These are phyloP conservation scores for Candida sanyaensis DNA, from an alignment of 1,139 yeast genomes.

Conservation along the genomic window DNA sequence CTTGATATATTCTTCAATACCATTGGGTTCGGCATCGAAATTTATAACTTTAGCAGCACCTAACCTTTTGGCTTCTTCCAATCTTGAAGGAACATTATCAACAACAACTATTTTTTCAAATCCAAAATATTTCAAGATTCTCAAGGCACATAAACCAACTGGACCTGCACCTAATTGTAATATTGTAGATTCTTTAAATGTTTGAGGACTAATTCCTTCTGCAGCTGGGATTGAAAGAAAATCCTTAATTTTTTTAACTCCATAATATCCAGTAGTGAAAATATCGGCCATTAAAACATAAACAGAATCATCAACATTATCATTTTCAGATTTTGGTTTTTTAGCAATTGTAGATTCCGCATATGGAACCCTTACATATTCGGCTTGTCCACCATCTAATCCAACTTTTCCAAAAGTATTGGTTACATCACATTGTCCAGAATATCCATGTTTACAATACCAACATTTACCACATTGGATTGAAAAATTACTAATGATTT, in stretches of 20 bases:
- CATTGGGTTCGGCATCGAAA: slow-evolving; percentile 35
- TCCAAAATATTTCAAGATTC: slow-evolving; percentile 48
- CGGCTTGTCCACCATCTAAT: slow-evolving; percentile 63
- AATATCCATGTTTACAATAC: slow-evolving; percentile 53
- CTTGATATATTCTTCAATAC: slow-evolving; percentile 23
- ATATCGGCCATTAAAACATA: slow-evolving; percentile 67
- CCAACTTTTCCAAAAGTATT: slow-evolving; percentile 57
- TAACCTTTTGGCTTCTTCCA: slow-evolving; percentile 43
- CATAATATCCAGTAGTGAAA: slow-evolving; percentile 66
- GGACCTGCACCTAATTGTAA: slow-evolving; percentile 68
- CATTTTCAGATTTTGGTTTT: slow-evolving; percentile 30
- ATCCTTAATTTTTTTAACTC: slow-evolving; percentile 51
- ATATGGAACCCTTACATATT: slow-evolving; percentile 57
- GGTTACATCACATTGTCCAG: slow-evolving; percentile 53
- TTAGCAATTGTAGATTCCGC: slow-evolving; percentile 54
- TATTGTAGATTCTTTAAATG: slow-evolving; percentile 36
- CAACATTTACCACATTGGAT: slow-evolving; percentile 59
- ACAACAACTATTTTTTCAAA: slow-evolving; percentile 49
- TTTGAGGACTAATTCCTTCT: slow-evolving; percentile 14
- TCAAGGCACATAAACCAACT: slow-evolving; percentile 59
- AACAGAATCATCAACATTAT: slow-evolving; percentile 40
- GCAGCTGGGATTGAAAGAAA: slow-evolving; percentile 29
- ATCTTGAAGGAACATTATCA: slow-evolving; percentile 51
- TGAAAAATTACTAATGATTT: slow-evolving; percentile 53
- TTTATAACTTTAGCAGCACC: slow-evolving; percentile 49